phyloP scores from a whole-genome alignment of 768 basidiomycete genomes.

The Hygrocybe punicea region DNA sequence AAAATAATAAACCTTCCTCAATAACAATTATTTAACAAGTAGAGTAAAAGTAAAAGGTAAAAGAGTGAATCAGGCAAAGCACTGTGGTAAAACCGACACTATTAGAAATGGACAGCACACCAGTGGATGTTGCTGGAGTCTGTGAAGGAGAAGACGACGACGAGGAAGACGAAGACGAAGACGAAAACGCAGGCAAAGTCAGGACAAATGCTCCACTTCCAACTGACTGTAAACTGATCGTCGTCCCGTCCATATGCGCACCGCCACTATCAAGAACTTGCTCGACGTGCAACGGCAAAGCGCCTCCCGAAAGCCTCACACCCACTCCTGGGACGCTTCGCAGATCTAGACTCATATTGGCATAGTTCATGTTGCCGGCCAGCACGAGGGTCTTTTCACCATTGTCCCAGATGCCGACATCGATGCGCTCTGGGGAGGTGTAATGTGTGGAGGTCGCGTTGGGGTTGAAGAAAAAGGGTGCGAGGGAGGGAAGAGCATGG shows the following conservation, averaged over 20 bases:
- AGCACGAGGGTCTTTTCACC: conserved; percentile 44
- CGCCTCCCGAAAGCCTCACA: background rate
- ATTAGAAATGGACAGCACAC: too few relatives aligned
- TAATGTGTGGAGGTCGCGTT: conserved; percentile 40
- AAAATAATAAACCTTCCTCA: too few relatives aligned
- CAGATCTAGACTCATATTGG: conserved; percentile 32
- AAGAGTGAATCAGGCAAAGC: too few relatives aligned
- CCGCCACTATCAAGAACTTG: conserved; percentile 1
- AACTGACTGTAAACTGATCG: background rate
- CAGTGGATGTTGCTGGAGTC: too few relatives aligned
- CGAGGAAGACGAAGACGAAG: too few relatives aligned
- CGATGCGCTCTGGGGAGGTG: conserved; percentile 39
- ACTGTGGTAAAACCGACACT: too few relatives aligned
- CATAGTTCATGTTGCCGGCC: conserved; percentile 50
- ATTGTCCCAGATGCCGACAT: conserved; percentile 51
- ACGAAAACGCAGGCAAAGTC: background rate
- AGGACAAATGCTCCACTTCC: conserved; percentile 1
- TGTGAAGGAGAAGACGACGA: too few relatives aligned
- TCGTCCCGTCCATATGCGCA: background rate
- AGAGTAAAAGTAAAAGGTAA: too few relatives aligned
- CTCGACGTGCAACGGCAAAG: background rate
- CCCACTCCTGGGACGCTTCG: conserved; percentile 15
- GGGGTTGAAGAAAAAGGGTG: conserved; percentile 45
- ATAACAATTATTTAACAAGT: too few relatives aligned
- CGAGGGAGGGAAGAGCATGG: conserved; percentile 42